These are phyloP conservation scores for Pseudophaeomoniella oleicola DNA, from an alignment of 2,329 filamentous ascomycete species.

Conservation along the genomic window DNA sequence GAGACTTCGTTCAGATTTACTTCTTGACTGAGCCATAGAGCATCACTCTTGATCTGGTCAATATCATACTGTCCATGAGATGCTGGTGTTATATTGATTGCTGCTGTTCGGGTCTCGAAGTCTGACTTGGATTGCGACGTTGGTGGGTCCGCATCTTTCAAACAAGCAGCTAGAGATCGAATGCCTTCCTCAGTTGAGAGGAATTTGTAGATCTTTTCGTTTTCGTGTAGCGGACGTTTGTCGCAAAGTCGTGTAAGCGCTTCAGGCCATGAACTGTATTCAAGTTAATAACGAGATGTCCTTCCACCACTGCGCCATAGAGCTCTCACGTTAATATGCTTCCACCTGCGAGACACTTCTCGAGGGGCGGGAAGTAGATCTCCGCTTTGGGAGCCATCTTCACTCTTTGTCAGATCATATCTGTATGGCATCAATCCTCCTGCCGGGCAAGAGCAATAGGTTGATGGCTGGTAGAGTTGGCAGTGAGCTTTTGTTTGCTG, in stretches of 20 bases:
- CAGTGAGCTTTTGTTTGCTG: too few species aligned
- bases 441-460: too few species aligned
- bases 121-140: slow-evolving; percentile 53
- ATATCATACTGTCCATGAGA: slow-evolving; percentile 56
- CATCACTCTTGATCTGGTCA: slow-evolving; percentile 68
- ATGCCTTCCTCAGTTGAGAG: neutral
- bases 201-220: neutral
- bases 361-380: slow-evolving; percentile 71
- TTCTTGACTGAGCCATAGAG: slow-evolving; percentile 70
- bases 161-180: neutral
- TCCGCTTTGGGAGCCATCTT: slow-evolving; percentile 57
- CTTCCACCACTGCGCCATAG: slow-evolving; percentile 1
- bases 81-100: slow-evolving; percentile 65
- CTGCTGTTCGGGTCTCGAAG: slow-evolving; percentile 74
- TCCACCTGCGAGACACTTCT: slow-evolving; percentile 71
- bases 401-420: slow-evolving; percentile 25
- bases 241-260: neutral
- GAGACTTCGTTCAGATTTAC: slow-evolving; percentile 66
- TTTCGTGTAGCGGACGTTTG: neutral
- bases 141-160: slow-evolving; percentile 16
- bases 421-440: neutral
- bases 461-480: too few species aligned
- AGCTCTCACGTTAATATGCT: slow-evolving; percentile 58
- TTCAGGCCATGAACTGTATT: slow-evolving; percentile 2
- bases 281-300: slow-evolving; percentile 1